Evolutionary conservation across 495 filamentous ascomycete genomes (phyloP), one percentile per base, ranked within the genome.

Genomic region (Astrothelium subdiscretum): DNA sequence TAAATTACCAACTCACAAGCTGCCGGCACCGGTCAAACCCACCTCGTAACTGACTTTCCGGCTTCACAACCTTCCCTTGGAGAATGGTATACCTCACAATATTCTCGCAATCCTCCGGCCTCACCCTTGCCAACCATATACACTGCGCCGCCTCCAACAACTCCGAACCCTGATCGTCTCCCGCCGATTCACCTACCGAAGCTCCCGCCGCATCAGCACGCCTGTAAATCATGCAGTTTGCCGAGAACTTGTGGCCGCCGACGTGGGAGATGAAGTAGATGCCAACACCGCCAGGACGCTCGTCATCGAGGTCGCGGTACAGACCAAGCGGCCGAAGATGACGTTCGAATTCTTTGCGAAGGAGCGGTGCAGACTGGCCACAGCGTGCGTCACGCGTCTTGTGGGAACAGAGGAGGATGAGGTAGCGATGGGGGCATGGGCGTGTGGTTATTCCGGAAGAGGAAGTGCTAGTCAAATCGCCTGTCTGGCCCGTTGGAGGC

Each of bases 201-300:
- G 24, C 48, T 54, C 10, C 66, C 59, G 58, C 60, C 69, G 60
- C 64, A 72, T 67, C 80, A 20, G 77, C 77, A 32, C 86, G 78
- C 6, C 94, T 80, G 70, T 98, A 97, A 0, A 98, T 77, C 74
- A 98, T 86, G 67, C 96, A 81, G 68, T 98, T 98, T 1, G 92
- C 94, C 6, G 84, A 82, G 71, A 90, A 97, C 74, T 95, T 95
- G 70, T 98, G 94, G 0, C 94, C 94, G 12, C 94, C 94, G 0
- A 97, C 90, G 70, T 98, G 94, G 66, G 85, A 91, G 67, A 97
- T 91, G 70, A 97, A 98, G 68, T 97, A 92, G 59, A 98, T 87
- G 1, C 90, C 92, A 2, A 95, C 92, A 1, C 95, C 94, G 18
- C 92, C 92, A 0, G 90, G 87, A 43, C 94, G 73, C 72, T 88